phyloP scores from a whole-genome alignment of 140 eudicot genomes.

The Flaveria floridana region DNA sequence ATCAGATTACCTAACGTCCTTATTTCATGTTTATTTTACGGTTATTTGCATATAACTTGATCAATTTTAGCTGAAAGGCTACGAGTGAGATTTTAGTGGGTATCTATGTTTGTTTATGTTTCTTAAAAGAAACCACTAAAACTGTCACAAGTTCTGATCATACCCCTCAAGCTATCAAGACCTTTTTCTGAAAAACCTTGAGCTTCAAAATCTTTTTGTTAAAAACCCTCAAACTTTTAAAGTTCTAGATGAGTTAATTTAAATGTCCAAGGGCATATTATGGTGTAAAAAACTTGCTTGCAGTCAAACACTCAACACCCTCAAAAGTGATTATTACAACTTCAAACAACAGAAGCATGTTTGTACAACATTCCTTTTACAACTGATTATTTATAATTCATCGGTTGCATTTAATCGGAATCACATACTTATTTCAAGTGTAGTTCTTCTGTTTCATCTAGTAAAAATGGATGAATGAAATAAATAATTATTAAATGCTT shows the following conservation, averaged over 20 bases:
- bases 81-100: too few species aligned
- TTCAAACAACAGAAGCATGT: background rate
- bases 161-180: too few species aligned
- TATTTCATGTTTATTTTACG: background rate
- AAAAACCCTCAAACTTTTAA: background rate
- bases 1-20: background rate
- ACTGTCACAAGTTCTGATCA: background rate
- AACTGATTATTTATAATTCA: background rate
- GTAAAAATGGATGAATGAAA: background rate
- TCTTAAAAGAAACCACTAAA: background rate
- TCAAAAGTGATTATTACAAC: background rate
- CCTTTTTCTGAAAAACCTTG: background rate
- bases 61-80: background rate
- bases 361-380: background rate
- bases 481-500: background rate
- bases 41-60: background rate
- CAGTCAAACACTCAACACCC: background rate
- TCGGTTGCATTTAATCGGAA: background rate
- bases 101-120: too few species aligned
- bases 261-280: background rate
- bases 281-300: background rate
- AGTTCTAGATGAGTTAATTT: background rate
- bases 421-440: background rate
- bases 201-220: background rate
- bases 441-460: background rate